phyloP scores from a whole-genome alignment of 1,284 basidiomycete species.

The Hortiboletus rubellus region DNA sequence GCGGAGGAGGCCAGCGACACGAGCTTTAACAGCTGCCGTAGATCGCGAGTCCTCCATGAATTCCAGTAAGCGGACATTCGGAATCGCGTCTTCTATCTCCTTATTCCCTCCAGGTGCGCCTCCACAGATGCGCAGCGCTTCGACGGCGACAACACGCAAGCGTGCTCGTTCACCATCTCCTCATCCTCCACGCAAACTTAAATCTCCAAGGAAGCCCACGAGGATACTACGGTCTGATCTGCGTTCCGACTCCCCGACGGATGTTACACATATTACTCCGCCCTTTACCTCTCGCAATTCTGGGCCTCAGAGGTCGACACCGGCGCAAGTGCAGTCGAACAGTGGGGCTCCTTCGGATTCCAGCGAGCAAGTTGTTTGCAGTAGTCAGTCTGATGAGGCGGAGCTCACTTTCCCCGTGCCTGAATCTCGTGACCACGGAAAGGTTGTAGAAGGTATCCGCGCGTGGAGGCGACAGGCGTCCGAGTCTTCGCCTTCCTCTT shows the following conservation, averaged over 20 bases:
- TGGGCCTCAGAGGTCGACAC: background rate
- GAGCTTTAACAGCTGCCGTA: slow-evolving; percentile 3
- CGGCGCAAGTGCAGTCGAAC: background rate
- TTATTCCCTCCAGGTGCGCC: slow-evolving; percentile 18
- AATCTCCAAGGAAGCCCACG: slow-evolving; percentile 14
- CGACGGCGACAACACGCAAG: slow-evolving; percentile 24
- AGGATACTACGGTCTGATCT: slow-evolving; percentile 8
- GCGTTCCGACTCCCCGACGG: slow-evolving; percentile 1
- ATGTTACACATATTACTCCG: slow-evolving; percentile 10
- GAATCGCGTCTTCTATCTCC: background rate
- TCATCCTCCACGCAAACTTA: slow-evolving; percentile 14
- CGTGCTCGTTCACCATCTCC: slow-evolving; percentile 29
- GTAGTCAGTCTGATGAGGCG: slow-evolving; percentile 67
- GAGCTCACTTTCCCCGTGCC: slow-evolving; percentile 44
- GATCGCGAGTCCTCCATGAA: background rate
- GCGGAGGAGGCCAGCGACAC: slow-evolving; percentile 16
- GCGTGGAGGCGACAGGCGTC: slow-evolving; percentile 42
- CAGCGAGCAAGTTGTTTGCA: slow-evolving; percentile 51
- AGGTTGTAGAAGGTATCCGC: slow-evolving; percentile 42
- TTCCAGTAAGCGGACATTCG: slow-evolving; percentile 11
- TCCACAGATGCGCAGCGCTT: slow-evolving; percentile 8
- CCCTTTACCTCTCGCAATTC: slow-evolving; percentile 11
- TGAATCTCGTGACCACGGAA: slow-evolving; percentile 25
- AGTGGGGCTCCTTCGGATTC: slow-evolving; percentile 15
- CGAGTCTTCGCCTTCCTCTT: slow-evolving; percentile 11